Evolutionary conservation across 2,329 filamentous ascomycete genomes (phyloP).

Genomic region (Fonsecaea pugnacius): DNA sequence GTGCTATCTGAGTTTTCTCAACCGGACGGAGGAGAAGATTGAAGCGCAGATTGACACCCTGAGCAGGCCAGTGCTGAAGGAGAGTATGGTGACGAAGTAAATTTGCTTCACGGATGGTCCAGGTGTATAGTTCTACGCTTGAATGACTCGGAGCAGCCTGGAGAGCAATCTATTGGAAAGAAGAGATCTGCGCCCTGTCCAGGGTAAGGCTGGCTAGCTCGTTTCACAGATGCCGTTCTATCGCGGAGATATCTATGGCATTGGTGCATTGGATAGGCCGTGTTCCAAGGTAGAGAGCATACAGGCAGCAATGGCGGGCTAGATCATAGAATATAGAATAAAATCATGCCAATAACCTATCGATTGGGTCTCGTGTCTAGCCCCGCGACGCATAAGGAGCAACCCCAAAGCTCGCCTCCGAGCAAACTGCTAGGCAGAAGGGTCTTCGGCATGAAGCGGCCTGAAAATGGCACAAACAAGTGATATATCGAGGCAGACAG

Average conservation of each 20-base stretch:
- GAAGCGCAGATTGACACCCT: conserved; percentile 30
- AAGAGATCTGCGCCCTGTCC: background rate
- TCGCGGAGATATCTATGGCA: background rate
- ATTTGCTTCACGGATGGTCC: background rate
- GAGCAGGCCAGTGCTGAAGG: conserved; percentile 24
- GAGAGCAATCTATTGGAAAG: background rate
- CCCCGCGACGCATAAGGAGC: conserved; percentile 28
- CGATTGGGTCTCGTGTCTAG: conserved; percentile 21
- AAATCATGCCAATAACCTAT: conserved; percentile 6
- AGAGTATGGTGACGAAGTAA: conserved; percentile 21
- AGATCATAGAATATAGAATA: conserved; percentile 13
- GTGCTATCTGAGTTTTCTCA: conserved; percentile 73
- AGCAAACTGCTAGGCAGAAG: conserved; percentile 19
- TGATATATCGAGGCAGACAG: conserved; percentile 1
- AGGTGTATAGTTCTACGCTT: background rate
- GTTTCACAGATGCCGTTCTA: background rate
- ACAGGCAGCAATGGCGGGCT: conserved; percentile 12
- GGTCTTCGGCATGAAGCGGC: conserved; percentile 1
- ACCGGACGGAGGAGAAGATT: conserved; percentile 37
- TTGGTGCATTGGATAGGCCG: background rate
- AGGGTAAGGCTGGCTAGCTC: background rate
- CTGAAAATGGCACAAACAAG: conserved; percentile 2
- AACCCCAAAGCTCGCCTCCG: conserved; percentile 8
- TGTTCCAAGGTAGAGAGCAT: conserved; percentile 1
- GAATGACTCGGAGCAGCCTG: background rate